Evolutionary conservation across 2,329 filamentous ascomycete species (phyloP).

Genomic region (Colletotrichum spinosum): DNA sequence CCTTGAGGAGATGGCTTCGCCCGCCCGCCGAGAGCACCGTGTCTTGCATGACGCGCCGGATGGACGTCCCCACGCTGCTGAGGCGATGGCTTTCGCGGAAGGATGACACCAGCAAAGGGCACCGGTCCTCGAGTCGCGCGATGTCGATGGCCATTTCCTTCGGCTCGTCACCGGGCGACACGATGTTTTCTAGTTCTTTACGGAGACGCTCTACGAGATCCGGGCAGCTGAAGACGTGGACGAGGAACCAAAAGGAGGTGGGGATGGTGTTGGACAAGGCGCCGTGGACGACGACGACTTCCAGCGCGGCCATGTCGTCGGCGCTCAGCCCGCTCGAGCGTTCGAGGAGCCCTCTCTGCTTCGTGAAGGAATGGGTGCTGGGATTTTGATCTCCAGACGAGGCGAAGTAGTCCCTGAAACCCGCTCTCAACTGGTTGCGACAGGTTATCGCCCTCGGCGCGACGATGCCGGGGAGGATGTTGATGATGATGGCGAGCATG

Average conservation of each 20-base stretch:
- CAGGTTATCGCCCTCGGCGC: conserved; percentile 45
- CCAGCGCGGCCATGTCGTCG: conserved; percentile 44
- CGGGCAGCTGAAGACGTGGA: conserved; percentile 44
- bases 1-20: conserved; percentile 43
- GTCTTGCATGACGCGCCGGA: conserved; percentile 53
- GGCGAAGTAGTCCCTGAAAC: conserved; percentile 45
- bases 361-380: conserved; percentile 42
- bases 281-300: conserved; percentile 44
- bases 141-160: conserved; percentile 47
- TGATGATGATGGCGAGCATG: conserved; percentile 43
- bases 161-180: neutral
- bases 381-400: conserved; percentile 41
- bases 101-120: conserved; percentile 56
- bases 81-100: conserved; percentile 59
- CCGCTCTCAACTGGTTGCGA: conserved; percentile 39
- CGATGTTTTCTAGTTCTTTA: conserved; percentile 38
- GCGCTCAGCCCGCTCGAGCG: conserved; percentile 44
- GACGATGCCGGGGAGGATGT: conserved; percentile 44
- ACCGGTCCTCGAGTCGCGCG: conserved; percentile 48
- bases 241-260: conserved; percentile 49
- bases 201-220: conserved; percentile 42
- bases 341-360: conserved; percentile 42
- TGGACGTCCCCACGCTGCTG: conserved; percentile 49
- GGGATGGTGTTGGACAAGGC: conserved; percentile 49
- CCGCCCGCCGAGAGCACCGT: conserved; percentile 42